These are phyloP conservation scores for Tuber microsphaerosporum DNA, from an alignment of 495 filamentous ascomycete species.

Conservation along the genomic window DNA sequence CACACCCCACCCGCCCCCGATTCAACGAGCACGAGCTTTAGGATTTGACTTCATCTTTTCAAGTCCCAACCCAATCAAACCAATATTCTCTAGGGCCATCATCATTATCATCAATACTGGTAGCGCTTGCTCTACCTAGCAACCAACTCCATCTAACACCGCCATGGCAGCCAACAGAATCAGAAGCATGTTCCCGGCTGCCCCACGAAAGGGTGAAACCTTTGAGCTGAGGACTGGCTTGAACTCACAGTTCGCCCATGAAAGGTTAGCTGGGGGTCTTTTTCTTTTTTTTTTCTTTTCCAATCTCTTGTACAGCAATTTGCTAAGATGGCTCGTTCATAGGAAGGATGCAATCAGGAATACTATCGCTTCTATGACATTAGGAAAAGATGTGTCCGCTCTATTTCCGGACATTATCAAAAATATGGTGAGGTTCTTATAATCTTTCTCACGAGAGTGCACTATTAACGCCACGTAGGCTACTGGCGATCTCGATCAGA, in stretches of 20 bases:
- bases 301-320: not conserved
- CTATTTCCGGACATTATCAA: slow-evolving; percentile 97
- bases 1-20: not conserved
- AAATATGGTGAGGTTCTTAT: slow-evolving; percentile 60
- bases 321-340: slow-evolving; percentile 24
- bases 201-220: slow-evolving; percentile 92
- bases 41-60: not conserved
- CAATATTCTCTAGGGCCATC: not conserved
- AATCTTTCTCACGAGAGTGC: not conserved
- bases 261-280: slow-evolving; percentile 52
- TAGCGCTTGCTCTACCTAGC: not conserved
- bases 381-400: slow-evolving; percentile 96
- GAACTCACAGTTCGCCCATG: slow-evolving; percentile 98
- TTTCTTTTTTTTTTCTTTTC: not conserved
- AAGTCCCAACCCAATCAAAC: not conserved
- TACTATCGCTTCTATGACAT: slow-evolving; percentile 99
- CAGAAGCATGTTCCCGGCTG: slow-evolving; percentile 76
- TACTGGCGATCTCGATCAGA: slow-evolving; percentile 89
- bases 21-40: not conserved
- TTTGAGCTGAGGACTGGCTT: slow-evolving; percentile 94
- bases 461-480: slow-evolving; percentile 45
- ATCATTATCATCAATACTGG: not conserved
- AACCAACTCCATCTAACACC: slow-evolving; percentile 11
- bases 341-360: slow-evolving; percentile 98
- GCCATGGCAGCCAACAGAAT: slow-evolving; percentile 92